Percentiles rank a stretch among this genome's conserved stretches.
These are phyloP conservation scores for Saitozyma podzolica DNA, from an alignment of 768 basidiomycete genomes.

Conservation along the genomic window DNA sequence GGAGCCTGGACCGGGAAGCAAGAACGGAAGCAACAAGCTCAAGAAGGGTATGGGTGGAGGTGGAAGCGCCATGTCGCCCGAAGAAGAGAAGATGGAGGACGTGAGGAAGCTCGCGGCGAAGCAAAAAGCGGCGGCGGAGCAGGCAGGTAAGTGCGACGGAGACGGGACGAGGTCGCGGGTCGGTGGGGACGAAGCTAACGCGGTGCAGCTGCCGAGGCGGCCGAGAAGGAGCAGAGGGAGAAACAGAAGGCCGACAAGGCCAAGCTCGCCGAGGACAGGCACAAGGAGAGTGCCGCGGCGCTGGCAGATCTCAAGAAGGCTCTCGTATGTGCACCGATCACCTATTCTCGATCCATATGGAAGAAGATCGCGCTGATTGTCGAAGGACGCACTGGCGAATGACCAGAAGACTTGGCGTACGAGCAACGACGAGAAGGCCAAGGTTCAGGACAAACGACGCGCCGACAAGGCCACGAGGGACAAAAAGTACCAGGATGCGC, in stretches of 20 bases:
- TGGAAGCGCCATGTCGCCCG: constrained; percentile 1
- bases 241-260: constrained; percentile 42
- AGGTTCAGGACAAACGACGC: constrained; percentile 45
- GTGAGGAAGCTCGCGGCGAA: constrained; percentile 38
- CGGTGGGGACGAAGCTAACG: constrained; percentile 2
- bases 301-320: constrained; percentile 41
- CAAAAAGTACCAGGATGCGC: constrained; percentile 50
- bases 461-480: constrained; percentile 41
- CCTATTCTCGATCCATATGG: background rate
- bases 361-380: constrained; percentile 5
- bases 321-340: constrained; percentile 26
- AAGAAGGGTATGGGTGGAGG: constrained; percentile 9
- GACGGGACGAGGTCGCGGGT: background rate
- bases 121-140: constrained; percentile 46
- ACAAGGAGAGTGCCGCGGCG: constrained; percentile 41
- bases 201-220: constrained; percentile 33
- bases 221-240: constrained; percentile 33
- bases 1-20: too few species aligned
- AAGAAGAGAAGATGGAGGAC: constrained; percentile 39
- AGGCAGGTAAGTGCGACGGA: constrained; percentile 26
- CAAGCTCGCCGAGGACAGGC: constrained; percentile 44
- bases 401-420: constrained; percentile 40
- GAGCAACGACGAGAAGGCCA: constrained; percentile 30
- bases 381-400: constrained; percentile 35
- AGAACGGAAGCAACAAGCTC: constrained; percentile 4